Evolutionary conservation across 805 yeast species (phyloP), one percentile per base, ranked within the genome.

Genomic region (Suhomyces xylopsoci): DNA sequence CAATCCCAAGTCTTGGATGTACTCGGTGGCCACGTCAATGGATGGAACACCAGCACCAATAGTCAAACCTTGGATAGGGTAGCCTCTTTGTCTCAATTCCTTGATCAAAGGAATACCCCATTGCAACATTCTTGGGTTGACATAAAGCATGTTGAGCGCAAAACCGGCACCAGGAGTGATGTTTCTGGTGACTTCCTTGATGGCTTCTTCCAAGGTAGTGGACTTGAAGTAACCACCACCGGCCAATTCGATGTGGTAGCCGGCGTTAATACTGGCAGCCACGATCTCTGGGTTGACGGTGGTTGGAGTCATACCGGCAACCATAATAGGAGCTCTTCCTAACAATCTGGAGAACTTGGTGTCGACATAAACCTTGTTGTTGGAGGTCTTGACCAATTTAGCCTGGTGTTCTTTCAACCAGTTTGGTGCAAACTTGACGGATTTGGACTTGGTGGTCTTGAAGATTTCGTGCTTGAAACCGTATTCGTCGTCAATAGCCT

Each of bases 31-130:
- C 62, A 94, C 98, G 69, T 94, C 99, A 59, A 92, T 71, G 26
- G 97, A 92, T 56, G 99, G 99, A 58, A 94, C 99, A 82, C 99
- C 99, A 50, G 99, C 99, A 79, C 99, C 99, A 66, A 94, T 92
- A 49, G 99, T 85, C 71, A 94, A 74, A 51, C 97, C 91, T 75
- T 94, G 97, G 62, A 94, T 86, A 60, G 99, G 99, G 82, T 87
- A 91, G 47, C 98, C 98, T 66, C 82, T 85, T 61, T 83, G 87
- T 77, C 99, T 85, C 71, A 94, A 81, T 58, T 84, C 88, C 70
- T 84, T 89, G 70, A 94, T 86, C 76, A 94, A 81, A 53, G 99
- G 99, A 69, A 94, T 91, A 77, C 96, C 96, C 99, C 99, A 94
- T 76, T 91, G 97, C 68, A 94, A 81, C 96, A 92, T 89, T 73